Evolutionary conservation across 345 rosid genomes (phyloP), one percentile per base, ranked within the genome.

Genomic region (Camelina sativa): DNA sequence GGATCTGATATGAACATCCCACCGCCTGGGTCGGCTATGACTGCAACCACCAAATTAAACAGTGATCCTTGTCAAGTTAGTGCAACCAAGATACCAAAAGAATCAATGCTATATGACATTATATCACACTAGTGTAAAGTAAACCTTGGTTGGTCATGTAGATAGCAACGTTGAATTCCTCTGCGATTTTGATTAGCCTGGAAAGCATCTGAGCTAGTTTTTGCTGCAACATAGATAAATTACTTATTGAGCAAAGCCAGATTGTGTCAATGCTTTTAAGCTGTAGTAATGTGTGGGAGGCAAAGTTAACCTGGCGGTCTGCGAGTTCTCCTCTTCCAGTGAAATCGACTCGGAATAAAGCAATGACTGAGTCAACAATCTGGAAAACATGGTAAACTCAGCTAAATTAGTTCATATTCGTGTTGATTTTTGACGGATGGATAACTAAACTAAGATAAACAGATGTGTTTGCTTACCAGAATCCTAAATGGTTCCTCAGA

Each of bases 301-400:
- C 10, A 22, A 17, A 57, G 30, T 28, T 80, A 60, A 95, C 96
- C 91, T 89, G 94, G 17, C 93, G 88, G 43, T 90, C 88, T 53
- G 97, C 98, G 48, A 95, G 94, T 80, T 95, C 96, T 44, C 98
- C 93, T 81, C 97, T 89, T 64, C 97, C 96, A 11, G 91, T 89
- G 78, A 95, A 88, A 80, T 89, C 96, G 6, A 90, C 91, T 68
- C 88, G 84, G 80, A 95, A 92, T 58, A 95, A 84, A 76, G 99
- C 90, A 76, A 89, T 89, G 37, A 92, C 84, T 1, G 89, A 90
- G 81, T 92, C 98, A 65, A 92, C 87, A 83, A 92, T 86, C 93
- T 95, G 84, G 44, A 75, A 40, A 38, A 67, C 57, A 64, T 17
- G 28, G 28, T 44, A 46, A 30, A 62, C 67, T 62, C 25, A 66